Conservation (phyloP, 129 eudicot species). For the Flaveria sonorensis region DNA sequence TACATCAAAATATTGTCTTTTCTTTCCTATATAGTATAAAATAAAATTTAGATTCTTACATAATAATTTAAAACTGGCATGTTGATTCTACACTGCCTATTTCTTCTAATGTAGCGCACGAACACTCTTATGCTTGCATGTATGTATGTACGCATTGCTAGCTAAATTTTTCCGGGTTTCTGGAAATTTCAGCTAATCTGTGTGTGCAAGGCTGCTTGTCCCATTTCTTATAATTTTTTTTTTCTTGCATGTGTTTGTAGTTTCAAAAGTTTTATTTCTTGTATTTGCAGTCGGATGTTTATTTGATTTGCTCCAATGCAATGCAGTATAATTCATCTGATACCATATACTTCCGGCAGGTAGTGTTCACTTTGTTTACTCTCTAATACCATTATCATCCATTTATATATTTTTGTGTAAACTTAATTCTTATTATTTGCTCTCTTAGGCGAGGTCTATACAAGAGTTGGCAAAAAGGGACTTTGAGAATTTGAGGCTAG, state of each 20-base stretch:
- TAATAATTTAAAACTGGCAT: not conserved
- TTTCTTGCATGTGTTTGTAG: slow-evolving; percentile 5
- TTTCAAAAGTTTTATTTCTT: slow-evolving; percentile 11
- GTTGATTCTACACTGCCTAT: not conserved
- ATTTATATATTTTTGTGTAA: not conserved
- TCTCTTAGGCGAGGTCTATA: slow-evolving; percentile 72
- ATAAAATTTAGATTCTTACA: slow-evolving; percentile 1
- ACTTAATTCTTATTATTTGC: not conserved
- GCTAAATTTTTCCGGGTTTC: not conserved
- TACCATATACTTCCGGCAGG: slow-evolving; percentile 88
- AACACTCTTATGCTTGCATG: not conserved
- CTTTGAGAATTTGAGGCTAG: slow-evolving; percentile 76
- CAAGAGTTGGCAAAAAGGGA: slow-evolving; percentile 89
- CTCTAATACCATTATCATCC: not conserved
- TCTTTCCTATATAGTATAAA: not conserved
- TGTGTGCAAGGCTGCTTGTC: not conserved
- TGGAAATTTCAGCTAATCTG: not conserved
- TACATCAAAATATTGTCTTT: slow-evolving; percentile 2
- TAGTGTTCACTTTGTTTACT: slow-evolving; percentile 18
- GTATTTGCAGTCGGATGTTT: slow-evolving; percentile 75
- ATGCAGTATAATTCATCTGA: slow-evolving; percentile 81
- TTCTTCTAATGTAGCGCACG: not conserved
- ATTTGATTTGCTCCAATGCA: slow-evolving; percentile 85
- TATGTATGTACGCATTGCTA: not conserved
- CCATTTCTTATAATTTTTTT: not conserved